phyloP scores from a whole-genome alignment of 352 stramenopile genomes.

The Globisporangium cystogenes region DNA sequence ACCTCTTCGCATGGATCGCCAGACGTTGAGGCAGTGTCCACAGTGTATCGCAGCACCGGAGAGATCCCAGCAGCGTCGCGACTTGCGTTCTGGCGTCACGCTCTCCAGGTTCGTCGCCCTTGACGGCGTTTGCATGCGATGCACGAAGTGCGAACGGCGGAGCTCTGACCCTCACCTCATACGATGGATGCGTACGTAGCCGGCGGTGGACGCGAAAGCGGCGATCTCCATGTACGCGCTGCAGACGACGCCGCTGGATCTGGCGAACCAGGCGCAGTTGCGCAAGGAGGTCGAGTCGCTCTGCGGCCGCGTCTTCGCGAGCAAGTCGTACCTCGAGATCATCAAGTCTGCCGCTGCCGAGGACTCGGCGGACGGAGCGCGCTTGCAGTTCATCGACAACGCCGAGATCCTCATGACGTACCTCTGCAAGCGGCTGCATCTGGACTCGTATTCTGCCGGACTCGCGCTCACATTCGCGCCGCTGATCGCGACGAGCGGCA shows the following conservation, averaged over 20 bases:
- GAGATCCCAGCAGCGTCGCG: slow-evolving; percentile 30
- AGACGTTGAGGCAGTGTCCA: slow-evolving; percentile 27
- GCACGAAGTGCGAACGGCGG: not conserved
- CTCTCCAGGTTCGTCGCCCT: slow-evolving; percentile 25
- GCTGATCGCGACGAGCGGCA: slow-evolving; percentile 47
- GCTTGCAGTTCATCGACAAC: slow-evolving; percentile 71
- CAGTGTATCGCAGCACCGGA: slow-evolving; percentile 33
- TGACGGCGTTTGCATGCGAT: not conserved
- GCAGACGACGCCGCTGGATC: slow-evolving; percentile 52
- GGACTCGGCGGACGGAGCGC: slow-evolving; percentile 39
- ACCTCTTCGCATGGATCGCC: not conserved
- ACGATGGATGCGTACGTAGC: not conserved
- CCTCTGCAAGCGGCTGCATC: slow-evolving; percentile 51
- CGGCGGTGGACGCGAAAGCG: slow-evolving; percentile 23
- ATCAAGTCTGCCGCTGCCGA: slow-evolving; percentile 17
- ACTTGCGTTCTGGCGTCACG: slow-evolving; percentile 50
- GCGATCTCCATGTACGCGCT: slow-evolving; percentile 65
- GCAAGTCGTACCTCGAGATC: slow-evolving; percentile 36
- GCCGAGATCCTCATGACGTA: slow-evolving; percentile 67
- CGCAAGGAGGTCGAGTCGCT: slow-evolving; percentile 69
- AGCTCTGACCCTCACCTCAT: not conserved
- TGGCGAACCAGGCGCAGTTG: slow-evolving; percentile 42
- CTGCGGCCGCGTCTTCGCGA: slow-evolving; percentile 59
- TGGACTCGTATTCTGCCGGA: slow-evolving; percentile 40
- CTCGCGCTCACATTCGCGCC: slow-evolving; percentile 54